phyloP scores from a whole-genome alignment of 1,284 basidiomycete genomes.

The Ganoderma lucidum region DNA sequence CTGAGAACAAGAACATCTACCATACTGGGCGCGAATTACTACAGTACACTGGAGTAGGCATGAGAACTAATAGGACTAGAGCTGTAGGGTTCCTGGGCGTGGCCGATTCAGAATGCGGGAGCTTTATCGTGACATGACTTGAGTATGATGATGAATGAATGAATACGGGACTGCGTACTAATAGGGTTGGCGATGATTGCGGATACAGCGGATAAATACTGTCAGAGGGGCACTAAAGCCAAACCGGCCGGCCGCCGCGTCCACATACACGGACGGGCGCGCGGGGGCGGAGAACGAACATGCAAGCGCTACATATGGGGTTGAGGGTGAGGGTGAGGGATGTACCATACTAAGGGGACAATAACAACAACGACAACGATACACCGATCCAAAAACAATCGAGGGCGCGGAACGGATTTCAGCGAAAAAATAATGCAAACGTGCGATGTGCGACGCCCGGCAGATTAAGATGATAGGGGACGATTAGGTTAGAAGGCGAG shows the following conservation, averaged over 20 bases:
- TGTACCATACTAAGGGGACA: background rate
- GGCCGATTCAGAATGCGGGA: constrained; percentile 9
- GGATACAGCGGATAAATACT: constrained; percentile 36
- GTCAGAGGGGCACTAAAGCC: constrained; percentile 11
- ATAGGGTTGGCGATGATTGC: constrained; percentile 1
- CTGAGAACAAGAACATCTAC: constrained; percentile 30
- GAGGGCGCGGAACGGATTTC: background rate
- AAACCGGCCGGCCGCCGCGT: background rate
- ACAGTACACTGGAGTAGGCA: constrained; percentile 26
- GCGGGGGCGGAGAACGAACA: background rate
- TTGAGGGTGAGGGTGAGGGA: background rate
- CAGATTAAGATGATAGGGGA: background rate
- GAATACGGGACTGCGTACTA: background rate
- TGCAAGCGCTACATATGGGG: background rate
- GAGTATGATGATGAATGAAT: constrained; percentile 9
- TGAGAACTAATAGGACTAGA: constrained; percentile 19
- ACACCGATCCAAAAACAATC: constrained; percentile 6
- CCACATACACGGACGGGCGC: background rate
- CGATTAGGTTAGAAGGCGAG: background rate
- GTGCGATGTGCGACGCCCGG: background rate
- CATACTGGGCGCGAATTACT: constrained; percentile 29
- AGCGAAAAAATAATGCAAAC: background rate
- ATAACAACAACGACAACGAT: constrained; percentile 13
- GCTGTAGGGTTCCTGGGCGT: constrained; percentile 29
- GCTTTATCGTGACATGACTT: background rate